Base-by-base conservation (phyloP, 306 rosid species). In the Medicago lupulina region DNA sequence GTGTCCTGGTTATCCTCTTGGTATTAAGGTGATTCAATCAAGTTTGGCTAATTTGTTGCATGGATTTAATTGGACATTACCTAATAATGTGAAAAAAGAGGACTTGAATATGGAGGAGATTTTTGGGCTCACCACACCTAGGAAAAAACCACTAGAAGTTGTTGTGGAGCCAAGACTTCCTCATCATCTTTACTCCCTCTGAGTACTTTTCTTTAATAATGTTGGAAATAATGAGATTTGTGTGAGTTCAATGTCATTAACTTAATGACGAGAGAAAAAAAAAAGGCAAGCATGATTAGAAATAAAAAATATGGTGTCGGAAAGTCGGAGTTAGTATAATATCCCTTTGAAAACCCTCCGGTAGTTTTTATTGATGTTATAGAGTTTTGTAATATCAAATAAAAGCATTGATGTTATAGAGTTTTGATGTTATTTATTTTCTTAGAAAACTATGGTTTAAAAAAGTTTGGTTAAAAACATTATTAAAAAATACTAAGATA, bases 1-100 rank as follows among this genome's bases (percentile, higher is more conserved):
- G 96, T 91, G 98, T 19, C 98, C 96, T 8, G 97, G 96, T 4
- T 89, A 93, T 62, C 74, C 88, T 78, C 91, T 91, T 15, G 98
- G 98, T 9, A 14, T 89, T 4, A 93, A 89, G 84, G 96, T 91
- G 4, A 91, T 93, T 70, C 93, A 86, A 5, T 21, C 87, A 53
- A 93, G 92, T 68, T 79, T 91, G 80, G 96, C 98, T 0, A 93
- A 93, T 43, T 60, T 91, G n/a, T 70, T 91, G 79, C 98, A 89
- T 84, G 97, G 98, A 0, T 93, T 91, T 74, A 80, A 82, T 6
- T 93, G 98, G 98, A 88, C 62, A 49, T 51, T 93, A 54, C 89
- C 88, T 2, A 8, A 12, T 8, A 36, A 54, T 43, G 62, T 80
- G 79, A 85, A 78, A 74, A 83, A 49, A 1, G 96, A 88, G 68